Percentiles rank a stretch among this genome's conserved stretches.
Evolutionary conservation across 148 eudicot genomes (phyloP).

Genomic region (Persicaria maculosa): DNA sequence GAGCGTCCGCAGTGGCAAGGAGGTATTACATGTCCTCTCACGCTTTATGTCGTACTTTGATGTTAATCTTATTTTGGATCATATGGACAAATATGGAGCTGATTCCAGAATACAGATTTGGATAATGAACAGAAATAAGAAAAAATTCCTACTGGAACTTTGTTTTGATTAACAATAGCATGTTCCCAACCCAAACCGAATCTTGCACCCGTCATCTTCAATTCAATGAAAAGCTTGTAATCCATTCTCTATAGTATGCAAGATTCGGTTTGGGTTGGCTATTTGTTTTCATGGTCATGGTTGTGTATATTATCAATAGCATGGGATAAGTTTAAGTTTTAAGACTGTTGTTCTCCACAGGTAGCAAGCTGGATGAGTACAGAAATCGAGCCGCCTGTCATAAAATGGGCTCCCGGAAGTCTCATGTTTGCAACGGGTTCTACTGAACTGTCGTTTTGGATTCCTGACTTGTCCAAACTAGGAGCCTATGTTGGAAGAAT

Average conservation of each 20-base stretch:
- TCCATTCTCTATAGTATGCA: background rate
- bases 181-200: background rate
- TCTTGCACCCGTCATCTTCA: background rate
- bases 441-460: constrained; percentile 81
- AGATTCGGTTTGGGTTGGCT: background rate
- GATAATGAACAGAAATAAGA: background rate
- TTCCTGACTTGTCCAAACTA: constrained; percentile 87
- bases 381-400: constrained; percentile 76
- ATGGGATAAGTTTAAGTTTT: background rate
- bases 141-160: background rate
- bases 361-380: constrained; percentile 90
- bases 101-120: background rate
- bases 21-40: constrained; percentile 36
- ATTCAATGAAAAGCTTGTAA: background rate
- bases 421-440: constrained; percentile 94
- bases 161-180: background rate
- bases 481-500: constrained; percentile 80
- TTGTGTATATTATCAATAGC: background rate
- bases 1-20: constrained; percentile 95
- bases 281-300: background rate
- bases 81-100: background rate
- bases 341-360: constrained; percentile 22
- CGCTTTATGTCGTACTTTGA: background rate
- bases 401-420: constrained; percentile 90
- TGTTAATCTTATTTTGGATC: background rate